Evolutionary conservation across 2,329 filamentous ascomycete genomes (phyloP), one percentile per base, ranked within the genome.

Genomic region (Sarocladium strictum): DNA sequence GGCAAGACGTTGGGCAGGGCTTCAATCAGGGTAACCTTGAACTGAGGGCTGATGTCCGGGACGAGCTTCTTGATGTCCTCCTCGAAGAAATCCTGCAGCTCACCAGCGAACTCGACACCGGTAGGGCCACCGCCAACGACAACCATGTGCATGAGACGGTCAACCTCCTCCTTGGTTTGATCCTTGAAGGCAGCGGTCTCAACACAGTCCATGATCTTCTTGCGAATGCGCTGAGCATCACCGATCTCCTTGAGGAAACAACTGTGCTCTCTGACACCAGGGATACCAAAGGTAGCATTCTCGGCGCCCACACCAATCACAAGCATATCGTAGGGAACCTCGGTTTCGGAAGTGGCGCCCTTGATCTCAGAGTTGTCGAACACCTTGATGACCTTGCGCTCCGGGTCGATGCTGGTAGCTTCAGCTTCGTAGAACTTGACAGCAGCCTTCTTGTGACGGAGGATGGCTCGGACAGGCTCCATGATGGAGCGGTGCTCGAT

Each of bases 401-500:
- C 88, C 62, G 91, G 86, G 73, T 99, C 94, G 69, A 99, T 90
- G 76, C 94, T 93, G 67, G 89, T 96, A 56, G 90, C 91, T 71
- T 97, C 93, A 61, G 94, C 94, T 81, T 99, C 94, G 80, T 96
- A 99, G 81, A 88, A 99, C 74, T 91, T 94, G 71, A 96, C 94
- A 50, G 86, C 81, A 60, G 90, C 88, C 76, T 90, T 91, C 83
- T 97, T 97, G 77, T 94, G 89, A 67, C 92, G 89, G 63, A 96
- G 82, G 71, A 99, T 96, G 70, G 94, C 90, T 69, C 94, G 90
- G 65, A 99, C 87, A 55, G 94, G 94, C 78, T 99, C 94, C 94
- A 99, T 99, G 74, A 99, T 99, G 68, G 92, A 97, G 70, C 94
- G 90, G 78, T 97, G 94, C 80, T 99, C 94, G 72, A 99, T 94